Evolutionary conservation across 2,329 filamentous ascomycete genomes (phyloP).

Genomic region (Claviceps lovelessii): DNA sequence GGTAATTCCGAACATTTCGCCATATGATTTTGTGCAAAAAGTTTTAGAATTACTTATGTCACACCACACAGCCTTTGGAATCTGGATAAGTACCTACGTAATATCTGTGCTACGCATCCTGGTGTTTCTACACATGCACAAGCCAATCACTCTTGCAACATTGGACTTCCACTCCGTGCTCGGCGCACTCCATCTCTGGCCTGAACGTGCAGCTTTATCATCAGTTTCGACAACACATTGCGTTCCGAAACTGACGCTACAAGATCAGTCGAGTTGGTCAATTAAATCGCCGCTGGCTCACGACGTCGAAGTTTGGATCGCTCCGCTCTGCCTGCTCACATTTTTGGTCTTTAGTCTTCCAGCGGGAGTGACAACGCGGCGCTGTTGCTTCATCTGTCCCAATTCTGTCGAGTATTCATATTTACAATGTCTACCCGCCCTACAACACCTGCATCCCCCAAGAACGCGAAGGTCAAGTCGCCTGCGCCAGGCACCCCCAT

Average conservation of each 20-base stretch:
- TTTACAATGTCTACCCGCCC: slow-evolving; percentile 32
- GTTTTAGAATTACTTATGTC: too few relatives aligned
- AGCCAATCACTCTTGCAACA: too few relatives aligned
- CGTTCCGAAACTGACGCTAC: background rate
- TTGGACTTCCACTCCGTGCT: too few relatives aligned
- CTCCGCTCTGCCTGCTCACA: background rate
- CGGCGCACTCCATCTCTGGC: background rate
- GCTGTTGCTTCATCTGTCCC: background rate
- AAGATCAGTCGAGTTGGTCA: too few relatives aligned
- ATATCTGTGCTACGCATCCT: background rate
- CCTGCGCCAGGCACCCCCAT: slow-evolving; percentile 44
- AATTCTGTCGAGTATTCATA: slow-evolving; percentile 1
- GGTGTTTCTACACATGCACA: background rate
- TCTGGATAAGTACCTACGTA: too few relatives aligned
- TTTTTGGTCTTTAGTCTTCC: background rate
- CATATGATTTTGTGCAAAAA: too few relatives aligned
- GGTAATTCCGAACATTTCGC: too few relatives aligned
- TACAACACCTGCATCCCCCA: slow-evolving; percentile 37
- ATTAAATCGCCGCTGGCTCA: background rate
- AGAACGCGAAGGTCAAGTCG: slow-evolving; percentile 45
- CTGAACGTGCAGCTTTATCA: background rate
- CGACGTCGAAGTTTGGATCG: background rate
- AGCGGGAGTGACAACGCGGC: background rate
- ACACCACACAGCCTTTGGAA: too few relatives aligned
- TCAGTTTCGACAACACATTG: background rate